These are phyloP conservation scores for Chlamydomonas reinhardtii DNA, from an alignment of 163 green algal species.

Conservation along the genomic window DNA sequence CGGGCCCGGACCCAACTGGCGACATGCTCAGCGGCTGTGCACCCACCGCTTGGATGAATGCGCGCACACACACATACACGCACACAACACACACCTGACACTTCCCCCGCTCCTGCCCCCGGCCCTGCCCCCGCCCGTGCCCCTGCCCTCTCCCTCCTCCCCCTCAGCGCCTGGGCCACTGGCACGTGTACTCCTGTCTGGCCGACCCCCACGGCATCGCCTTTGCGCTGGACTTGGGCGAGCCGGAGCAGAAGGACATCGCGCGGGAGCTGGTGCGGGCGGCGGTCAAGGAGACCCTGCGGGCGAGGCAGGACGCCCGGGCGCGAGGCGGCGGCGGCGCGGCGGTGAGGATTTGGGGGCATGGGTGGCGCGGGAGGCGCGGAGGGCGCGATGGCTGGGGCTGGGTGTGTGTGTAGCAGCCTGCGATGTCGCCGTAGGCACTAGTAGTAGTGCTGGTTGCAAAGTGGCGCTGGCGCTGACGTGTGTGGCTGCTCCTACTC, in stretches of 20 bases:
- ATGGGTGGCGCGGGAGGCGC: not conserved
- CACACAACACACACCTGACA: too few species aligned
- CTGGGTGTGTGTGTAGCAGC: too few species aligned
- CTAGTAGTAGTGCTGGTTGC: too few species aligned
- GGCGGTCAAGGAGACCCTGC: slow-evolving; percentile 47
- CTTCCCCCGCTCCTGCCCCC: too few species aligned
- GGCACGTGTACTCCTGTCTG: slow-evolving; percentile 54
- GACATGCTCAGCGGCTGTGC: too few species aligned
- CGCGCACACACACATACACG: too few species aligned
- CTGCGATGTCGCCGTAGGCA: too few species aligned
- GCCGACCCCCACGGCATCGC: slow-evolving; percentile 48
- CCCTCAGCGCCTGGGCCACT: slow-evolving; percentile 50
- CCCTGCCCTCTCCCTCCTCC: not conserved
- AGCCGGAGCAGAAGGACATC: slow-evolving; percentile 62
- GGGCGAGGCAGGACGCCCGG: slow-evolving; percentile 45
- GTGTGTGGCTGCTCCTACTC: too few species aligned
- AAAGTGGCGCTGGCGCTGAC: too few species aligned
- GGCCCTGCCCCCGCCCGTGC: too few species aligned
- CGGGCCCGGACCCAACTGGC: too few species aligned
- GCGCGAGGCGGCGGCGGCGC: not conserved
- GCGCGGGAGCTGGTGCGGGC: slow-evolving; percentile 55
- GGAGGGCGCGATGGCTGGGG: not conserved
- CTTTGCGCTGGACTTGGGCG: slow-evolving; percentile 52
- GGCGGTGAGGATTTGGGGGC: not conserved
- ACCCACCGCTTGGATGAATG: too few species aligned